Evolutionary conservation across 345 rosid genomes (phyloP).

Genomic region (Syzygium oleosum): DNA sequence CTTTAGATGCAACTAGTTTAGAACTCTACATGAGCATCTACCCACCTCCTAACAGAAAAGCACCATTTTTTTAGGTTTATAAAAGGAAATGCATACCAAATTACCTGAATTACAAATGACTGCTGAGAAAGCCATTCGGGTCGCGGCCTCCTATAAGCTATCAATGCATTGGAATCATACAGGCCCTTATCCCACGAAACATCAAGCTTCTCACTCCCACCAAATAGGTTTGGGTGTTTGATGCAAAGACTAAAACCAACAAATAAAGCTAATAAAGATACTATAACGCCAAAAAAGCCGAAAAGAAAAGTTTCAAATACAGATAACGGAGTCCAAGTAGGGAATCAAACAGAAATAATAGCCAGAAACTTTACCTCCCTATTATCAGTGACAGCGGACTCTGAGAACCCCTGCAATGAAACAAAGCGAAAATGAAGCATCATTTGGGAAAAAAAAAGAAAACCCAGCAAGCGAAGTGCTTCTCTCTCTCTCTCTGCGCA

Average conservation of each 20-base stretch:
- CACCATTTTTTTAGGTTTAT: neutral
- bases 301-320: neutral
- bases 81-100: neutral
- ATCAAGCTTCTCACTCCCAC: slow-evolving; percentile 98
- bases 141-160: slow-evolving; percentile 87
- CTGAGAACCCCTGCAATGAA: slow-evolving; percentile 35
- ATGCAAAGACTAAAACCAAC: slow-evolving; percentile 65
- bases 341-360: neutral
- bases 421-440: neutral
- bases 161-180: slow-evolving; percentile 72
- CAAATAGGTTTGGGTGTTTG: slow-evolving; percentile 92
- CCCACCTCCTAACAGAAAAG: neutral
- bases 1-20: neutral
- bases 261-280: neutral
- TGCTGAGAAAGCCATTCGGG: slow-evolving; percentile 92
- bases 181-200: slow-evolving; percentile 90
- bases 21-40: neutral
- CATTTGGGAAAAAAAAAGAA: too few species aligned
- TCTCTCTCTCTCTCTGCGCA: too few species aligned
- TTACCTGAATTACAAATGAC: slow-evolving; percentile 75
- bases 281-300: neutral
- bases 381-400: slow-evolving; percentile 85
- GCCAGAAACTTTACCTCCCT: slow-evolving; percentile 55
- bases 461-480: neutral
- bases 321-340: neutral